Evolutionary conservation across 2,329 filamentous ascomycete genomes (phyloP), one percentile per base, ranked within the genome.

Genomic region (Neopestalotiopsis clavispora): DNA sequence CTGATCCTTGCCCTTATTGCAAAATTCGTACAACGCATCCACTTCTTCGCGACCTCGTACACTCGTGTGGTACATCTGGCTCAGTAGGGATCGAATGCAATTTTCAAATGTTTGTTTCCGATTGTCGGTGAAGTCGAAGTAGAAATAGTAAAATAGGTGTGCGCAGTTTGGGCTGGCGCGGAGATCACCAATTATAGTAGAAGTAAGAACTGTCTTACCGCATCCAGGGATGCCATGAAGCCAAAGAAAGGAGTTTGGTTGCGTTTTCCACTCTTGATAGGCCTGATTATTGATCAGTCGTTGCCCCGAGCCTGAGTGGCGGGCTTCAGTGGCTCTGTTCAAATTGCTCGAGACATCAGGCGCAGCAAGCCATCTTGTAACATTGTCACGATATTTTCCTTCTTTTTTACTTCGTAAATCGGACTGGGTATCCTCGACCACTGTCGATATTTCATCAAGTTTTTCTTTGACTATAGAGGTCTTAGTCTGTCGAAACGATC

Each of bases 161-260:
- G 40, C 45, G 14, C n/a, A 38, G 20, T 56, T 34, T 3, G 30
- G 4, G n/a, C 20, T 63, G 23, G 65, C 20, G 20, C 72, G 62
- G 12, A 77, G 65, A 66, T 77, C 66, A 68, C 79, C 63, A n/a
- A 83, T 73, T 42, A 83, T 70, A 1, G 75, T 79, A 4, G 78
- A 81, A 68, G 77, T 79, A 1, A 83, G 74, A 66, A 83, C 74
- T 0, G 80, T 83, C 70, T 84, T 84, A 9, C 82, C 81, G 65
- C 81, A 83, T 52, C 81, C 81, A n/a, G 79, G 75, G 23, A 38
- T 38, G 1, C 34, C 34, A 38, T 7, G 10, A 6, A 38, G 10
- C 34, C 34, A 38, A 38, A 38, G 68, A 66, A 75, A 74, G 9
- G 77, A 80, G 12, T 73, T 73, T 28, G 63, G 34, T n/a, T 63